Conservation (phyloP, 306 rosid genomes). For the Rosa chinensis region DNA sequence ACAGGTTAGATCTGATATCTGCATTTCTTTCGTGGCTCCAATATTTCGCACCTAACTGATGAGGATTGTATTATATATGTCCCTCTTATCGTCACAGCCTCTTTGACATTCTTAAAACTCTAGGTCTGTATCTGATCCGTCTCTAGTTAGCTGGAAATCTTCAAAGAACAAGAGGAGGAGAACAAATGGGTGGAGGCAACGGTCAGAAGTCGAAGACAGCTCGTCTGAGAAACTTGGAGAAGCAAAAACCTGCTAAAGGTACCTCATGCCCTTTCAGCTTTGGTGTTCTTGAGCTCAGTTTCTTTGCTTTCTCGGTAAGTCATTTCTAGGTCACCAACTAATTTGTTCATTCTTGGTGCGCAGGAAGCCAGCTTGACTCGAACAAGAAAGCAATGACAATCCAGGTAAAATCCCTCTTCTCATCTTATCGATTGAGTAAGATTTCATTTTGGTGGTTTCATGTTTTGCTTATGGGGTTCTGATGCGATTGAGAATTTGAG, state of each 20-base stretch:
- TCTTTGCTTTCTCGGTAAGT: not conserved
- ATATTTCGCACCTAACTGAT: constrained; percentile 2
- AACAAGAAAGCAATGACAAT: constrained; percentile 55
- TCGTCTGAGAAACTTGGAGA: constrained; percentile 52
- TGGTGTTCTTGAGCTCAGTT: not conserved
- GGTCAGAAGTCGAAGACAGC: constrained; percentile 53
- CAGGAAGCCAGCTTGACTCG: constrained; percentile 57
- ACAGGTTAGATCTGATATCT: not conserved
- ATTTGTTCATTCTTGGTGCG: not conserved
- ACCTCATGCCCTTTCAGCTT: not conserved
- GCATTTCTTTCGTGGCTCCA: constrained; percentile 2
- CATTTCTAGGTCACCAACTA: not conserved
- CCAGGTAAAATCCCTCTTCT: constrained; percentile 28
- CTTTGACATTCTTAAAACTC: constrained; percentile 1
- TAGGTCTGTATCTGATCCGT: not conserved
- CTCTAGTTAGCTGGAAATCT: not conserved
- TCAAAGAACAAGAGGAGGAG: constrained; percentile 4
- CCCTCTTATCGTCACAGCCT: not conserved
- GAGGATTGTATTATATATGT: not conserved
- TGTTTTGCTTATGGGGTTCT: not conserved
- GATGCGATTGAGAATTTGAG: not conserved
- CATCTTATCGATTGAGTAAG: not conserved
- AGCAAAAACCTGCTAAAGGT: constrained; percentile 45
- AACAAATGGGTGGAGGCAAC: constrained; percentile 54
- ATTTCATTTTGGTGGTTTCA: not conserved